phyloP scores from a whole-genome alignment of 73 alveolate species.

The Paramecium biaurelia region DNA sequence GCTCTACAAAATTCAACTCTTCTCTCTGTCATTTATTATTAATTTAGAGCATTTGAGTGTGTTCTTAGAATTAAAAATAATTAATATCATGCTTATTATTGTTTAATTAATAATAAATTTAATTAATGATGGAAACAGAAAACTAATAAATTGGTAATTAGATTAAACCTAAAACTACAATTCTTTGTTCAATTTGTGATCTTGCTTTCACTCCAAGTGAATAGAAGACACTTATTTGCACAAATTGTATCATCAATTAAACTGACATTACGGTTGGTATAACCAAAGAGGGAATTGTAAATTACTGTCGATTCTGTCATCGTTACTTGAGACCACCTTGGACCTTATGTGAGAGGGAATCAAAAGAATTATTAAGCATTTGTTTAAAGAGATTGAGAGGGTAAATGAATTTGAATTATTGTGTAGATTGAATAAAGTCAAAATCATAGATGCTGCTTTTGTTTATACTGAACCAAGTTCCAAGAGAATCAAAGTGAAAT shows the following conservation, averaged over 20 bases:
- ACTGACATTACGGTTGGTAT: slow-evolving; percentile 59
- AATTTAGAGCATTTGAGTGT: neutral
- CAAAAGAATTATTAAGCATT: slow-evolving; percentile 88
- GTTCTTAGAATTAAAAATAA: neutral
- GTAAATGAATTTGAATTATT: neutral
- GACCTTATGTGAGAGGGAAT: slow-evolving; percentile 86
- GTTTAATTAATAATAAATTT: neutral
- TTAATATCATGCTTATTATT: neutral
- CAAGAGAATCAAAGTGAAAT: slow-evolving; percentile 87
- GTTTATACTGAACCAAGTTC: slow-evolving; percentile 98
- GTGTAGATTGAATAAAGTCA: slow-evolving; percentile 53
- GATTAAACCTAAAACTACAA: slow-evolving; percentile 11
- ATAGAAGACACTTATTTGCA: slow-evolving; percentile 48
- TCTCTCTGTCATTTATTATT: neutral
- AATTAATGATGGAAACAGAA: slow-evolving; percentile 51
- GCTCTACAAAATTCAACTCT: slow-evolving; percentile 40
- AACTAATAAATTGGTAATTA: neutral
- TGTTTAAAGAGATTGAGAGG: slow-evolving; percentile 79
- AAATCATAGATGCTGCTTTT: slow-evolving; percentile 92
- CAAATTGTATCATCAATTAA: slow-evolving; percentile 46
- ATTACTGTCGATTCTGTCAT: slow-evolving; percentile 61
- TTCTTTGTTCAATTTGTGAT: slow-evolving; percentile 62
- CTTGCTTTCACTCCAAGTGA: slow-evolving; percentile 55
- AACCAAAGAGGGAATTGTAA: slow-evolving; percentile 60
- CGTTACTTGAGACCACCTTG: slow-evolving; percentile 94